phyloP scores from a whole-genome alignment of 768 basidiomycete species.

The Cystofilobasidium bisporidii region DNA sequence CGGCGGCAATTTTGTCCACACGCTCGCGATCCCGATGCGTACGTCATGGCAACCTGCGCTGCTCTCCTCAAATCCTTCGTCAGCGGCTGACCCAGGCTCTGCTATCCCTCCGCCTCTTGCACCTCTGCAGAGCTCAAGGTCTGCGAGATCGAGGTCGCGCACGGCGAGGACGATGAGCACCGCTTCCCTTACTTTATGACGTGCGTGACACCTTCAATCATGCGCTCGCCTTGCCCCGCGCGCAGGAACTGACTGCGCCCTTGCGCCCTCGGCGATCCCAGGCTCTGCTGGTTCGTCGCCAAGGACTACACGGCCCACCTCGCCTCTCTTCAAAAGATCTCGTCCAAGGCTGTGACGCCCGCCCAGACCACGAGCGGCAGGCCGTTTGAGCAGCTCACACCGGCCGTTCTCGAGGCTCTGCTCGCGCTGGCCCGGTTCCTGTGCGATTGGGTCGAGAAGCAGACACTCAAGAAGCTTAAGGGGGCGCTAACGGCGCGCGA shows the following conservation, averaged over 20 bases:
- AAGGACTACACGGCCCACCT: conserved; percentile 70
- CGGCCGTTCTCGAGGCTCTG: background rate
- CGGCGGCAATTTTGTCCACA: conserved; percentile 95
- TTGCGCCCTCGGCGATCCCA: too few species aligned
- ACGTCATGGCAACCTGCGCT: conserved; percentile 36
- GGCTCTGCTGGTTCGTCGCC: conserved; percentile 83
- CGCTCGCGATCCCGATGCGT: conserved; percentile 80
- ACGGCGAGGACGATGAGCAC: conserved; percentile 86
- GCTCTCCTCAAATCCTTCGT: background rate
- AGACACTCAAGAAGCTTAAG: background rate
- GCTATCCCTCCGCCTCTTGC: conserved; percentile 1
- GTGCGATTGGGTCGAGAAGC: background rate
- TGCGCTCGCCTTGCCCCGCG: too few species aligned
- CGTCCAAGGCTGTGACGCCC: conserved; percentile 29
- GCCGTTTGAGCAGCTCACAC: background rate
- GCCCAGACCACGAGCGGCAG: background rate
- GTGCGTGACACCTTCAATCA: conserved; percentile 42
- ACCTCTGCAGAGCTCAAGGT: conserved; percentile 62
- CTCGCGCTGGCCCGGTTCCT: background rate
- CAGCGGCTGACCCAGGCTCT: background rate
- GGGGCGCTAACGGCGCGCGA: background rate
- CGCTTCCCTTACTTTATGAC: conserved; percentile 72
- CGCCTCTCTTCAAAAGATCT: conserved; percentile 44
- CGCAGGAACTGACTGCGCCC: too few species aligned
- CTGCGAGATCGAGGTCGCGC: conserved; percentile 81